phyloP scores from a whole-genome alignment of 345 rosid genomes.

The Linum tenue region DNA sequence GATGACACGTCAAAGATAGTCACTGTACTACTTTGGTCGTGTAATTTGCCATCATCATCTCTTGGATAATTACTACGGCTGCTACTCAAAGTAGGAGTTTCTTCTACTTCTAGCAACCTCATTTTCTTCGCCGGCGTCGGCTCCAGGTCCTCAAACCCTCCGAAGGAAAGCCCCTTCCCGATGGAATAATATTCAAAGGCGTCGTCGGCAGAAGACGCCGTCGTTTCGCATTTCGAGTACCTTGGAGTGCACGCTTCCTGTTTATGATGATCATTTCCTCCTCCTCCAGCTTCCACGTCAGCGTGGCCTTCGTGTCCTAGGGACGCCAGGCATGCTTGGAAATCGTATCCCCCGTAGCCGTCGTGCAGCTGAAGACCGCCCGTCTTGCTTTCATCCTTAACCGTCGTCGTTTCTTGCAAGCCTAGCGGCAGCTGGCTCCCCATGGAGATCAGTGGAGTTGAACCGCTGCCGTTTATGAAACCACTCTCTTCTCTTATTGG shows the following conservation, averaged over 20 bases:
- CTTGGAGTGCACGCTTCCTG: constrained; percentile 12
- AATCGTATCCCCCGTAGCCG: constrained; percentile 1
- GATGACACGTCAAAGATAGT: no score
- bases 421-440: neutral
- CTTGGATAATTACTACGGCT: no score
- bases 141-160: constrained; percentile 24
- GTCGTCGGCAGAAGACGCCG: constrained; percentile 8
- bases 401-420: constrained; percentile 20
- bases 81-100: no score
- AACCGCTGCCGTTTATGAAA: constrained; percentile 1
- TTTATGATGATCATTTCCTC: constrained; percentile 3
- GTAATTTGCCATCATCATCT: no score
- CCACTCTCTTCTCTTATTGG: constrained; percentile 7
- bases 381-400: neutral
- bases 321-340: constrained; percentile 15
- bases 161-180: constrained; percentile 19
- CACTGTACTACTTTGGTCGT: no score
- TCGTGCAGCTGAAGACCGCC: neutral
- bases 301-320: constrained; percentile 7
- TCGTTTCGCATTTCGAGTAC: constrained; percentile 10
- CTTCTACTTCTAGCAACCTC: neutral
- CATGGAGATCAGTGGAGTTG: constrained; percentile 6
- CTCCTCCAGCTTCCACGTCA: constrained; percentile 7
- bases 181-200: constrained; percentile 17
- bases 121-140: constrained; percentile 8